These are phyloP conservation scores for Cinnamomum chago DNA, from an alignment of 164 flowering plant genomes.

Conservation along the genomic window DNA sequence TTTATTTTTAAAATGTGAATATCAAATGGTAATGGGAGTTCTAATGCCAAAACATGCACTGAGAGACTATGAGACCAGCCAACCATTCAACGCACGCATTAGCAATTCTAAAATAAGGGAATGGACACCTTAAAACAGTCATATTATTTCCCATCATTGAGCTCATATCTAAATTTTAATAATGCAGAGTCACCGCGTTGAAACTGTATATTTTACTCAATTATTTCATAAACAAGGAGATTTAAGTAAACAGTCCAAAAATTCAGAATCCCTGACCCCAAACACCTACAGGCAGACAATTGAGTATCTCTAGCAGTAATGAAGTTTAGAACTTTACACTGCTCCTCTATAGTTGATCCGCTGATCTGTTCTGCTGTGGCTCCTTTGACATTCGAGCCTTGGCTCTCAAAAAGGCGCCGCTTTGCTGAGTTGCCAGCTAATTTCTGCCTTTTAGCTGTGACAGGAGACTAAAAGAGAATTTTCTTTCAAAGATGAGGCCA, in stretches of 20 bases:
- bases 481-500: background rate
- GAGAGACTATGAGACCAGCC: background rate
- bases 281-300: background rate
- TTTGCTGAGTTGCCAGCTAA: background rate
- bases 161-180: background rate
- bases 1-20: background rate
- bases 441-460: constrained; percentile 1
- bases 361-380: background rate
- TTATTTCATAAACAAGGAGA: background rate
- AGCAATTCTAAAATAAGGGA: background rate
- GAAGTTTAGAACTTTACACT: constrained; percentile 6
- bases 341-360: background rate
- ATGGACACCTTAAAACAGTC: background rate
- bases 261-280: background rate
- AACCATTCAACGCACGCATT: background rate
- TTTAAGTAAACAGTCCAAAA: background rate
- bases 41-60: background rate
- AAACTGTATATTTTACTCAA: no score
- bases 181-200: background rate
- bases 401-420: constrained; percentile 1
- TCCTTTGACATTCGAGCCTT: background rate
- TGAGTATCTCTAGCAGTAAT: background rate
- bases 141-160: background rate
- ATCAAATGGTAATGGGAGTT: no score
- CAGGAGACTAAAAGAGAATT: constrained; percentile 1